phyloP scores from a whole-genome alignment of 164 flowering plant species.

The Chimonanthus salicifolius region DNA sequence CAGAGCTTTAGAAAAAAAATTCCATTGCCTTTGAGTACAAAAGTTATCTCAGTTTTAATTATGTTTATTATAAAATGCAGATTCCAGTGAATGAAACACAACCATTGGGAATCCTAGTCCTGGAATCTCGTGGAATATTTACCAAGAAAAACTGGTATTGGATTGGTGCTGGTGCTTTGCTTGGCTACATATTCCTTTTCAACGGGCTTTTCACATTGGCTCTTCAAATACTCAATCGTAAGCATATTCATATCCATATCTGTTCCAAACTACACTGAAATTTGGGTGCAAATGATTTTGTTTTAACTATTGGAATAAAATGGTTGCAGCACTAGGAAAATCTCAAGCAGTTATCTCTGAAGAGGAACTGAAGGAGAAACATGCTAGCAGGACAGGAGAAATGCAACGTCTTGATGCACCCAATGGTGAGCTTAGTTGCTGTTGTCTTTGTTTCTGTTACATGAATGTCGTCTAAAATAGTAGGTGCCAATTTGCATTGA shows the following conservation, averaged over 20 bases:
- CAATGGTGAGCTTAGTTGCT: not conserved
- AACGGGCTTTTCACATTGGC: constrained; percentile 25
- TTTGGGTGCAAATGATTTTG: not conserved
- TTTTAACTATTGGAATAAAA: not conserved
- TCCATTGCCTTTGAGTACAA: not conserved
- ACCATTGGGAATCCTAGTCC: constrained; percentile 22
- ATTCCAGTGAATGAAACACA: not conserved
- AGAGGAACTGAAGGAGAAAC: constrained; percentile 7
- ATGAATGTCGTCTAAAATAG: not conserved
- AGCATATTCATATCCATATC: constrained; percentile 4
- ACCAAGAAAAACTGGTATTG: constrained; percentile 26
- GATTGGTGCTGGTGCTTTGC: constrained; percentile 28
- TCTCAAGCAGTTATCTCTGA: constrained; percentile 7
- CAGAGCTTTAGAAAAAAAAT: not conserved
- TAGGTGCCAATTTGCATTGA: not conserved
- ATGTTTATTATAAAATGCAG: not conserved
- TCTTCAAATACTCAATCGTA: constrained; percentile 28
- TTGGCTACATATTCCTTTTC: constrained; percentile 29
- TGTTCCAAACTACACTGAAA: not conserved
- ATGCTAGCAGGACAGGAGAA: constrained; percentile 4
- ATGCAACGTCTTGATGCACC: not conserved
- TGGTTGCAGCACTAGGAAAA: constrained; percentile 12
- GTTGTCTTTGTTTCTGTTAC: not conserved
- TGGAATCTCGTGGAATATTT: constrained; percentile 15
- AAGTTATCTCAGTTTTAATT: too few relatives aligned